Conservation (phyloP, 176 grass and related monocot genomes). For the Triticum dicoccoides region DNA sequence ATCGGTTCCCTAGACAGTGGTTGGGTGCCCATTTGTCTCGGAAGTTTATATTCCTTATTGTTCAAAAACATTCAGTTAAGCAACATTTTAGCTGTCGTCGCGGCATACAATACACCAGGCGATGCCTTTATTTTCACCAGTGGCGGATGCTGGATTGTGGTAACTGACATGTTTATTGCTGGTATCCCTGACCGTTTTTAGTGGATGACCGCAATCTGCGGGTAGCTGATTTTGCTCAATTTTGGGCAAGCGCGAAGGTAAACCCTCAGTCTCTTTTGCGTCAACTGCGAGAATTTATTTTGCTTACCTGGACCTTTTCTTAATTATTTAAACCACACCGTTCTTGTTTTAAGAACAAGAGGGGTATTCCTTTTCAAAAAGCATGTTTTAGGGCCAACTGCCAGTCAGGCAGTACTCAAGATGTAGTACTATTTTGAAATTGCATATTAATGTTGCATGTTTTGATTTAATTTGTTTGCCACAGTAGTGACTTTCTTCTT, state of each 20-base stretch:
- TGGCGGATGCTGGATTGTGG: slow-evolving; percentile 78
- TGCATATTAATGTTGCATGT: background rate
- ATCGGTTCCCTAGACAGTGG: slow-evolving; percentile 18
- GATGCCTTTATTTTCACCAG: slow-evolving; percentile 69
- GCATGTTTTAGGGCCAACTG: background rate
- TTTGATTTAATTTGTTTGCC: background rate
- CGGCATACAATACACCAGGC: slow-evolving; percentile 39
- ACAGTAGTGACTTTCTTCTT: slow-evolving; percentile 1
- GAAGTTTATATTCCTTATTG: slow-evolving; percentile 24
- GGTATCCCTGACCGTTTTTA: slow-evolving; percentile 82
- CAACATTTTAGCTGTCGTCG: slow-evolving; percentile 56
- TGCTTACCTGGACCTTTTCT: slow-evolving; percentile 37
- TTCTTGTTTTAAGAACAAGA: background rate
- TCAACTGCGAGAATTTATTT: slow-evolving; percentile 57
- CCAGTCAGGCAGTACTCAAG: background rate
- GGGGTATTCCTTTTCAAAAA: background rate
- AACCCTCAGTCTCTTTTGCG: slow-evolving; percentile 63
- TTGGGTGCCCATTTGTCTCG: background rate
- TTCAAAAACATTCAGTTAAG: slow-evolving; percentile 43
- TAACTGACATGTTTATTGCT: slow-evolving; percentile 98
- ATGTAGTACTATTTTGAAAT: slow-evolving; percentile 1
- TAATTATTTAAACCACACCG: slow-evolving; percentile 18
- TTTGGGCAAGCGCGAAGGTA: slow-evolving; percentile 99
- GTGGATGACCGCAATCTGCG: slow-evolving; percentile 99
- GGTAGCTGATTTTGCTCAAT: slow-evolving; percentile 99